phyloP scores from a whole-genome alignment of 352 stramenopile species.

The Pythium dissimile region DNA sequence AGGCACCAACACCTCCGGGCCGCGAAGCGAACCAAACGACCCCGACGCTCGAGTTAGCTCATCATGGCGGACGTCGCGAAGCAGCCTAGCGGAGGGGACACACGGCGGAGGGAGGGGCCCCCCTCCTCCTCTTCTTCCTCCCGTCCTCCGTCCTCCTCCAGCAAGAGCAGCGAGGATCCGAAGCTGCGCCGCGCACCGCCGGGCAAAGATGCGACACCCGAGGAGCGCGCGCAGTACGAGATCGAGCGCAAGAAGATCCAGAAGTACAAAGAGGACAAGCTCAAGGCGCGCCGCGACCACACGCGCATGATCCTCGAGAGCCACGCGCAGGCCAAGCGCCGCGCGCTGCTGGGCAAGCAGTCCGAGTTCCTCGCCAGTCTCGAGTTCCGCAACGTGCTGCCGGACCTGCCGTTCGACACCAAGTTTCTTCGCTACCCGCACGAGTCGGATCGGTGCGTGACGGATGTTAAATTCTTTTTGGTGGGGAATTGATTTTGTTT shows the following conservation, averaged over 20 bases:
- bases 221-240: slow-evolving; percentile 78
- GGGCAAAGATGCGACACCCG: slow-evolving; percentile 47
- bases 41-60: no score
- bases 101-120: not conserved
- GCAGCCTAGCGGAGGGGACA: slow-evolving; percentile 9
- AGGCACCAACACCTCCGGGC: no score
- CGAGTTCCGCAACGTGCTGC: slow-evolving; percentile 81
- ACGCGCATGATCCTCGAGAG: slow-evolving; percentile 86
- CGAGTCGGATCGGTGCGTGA: slow-evolving; percentile 58
- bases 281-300: slow-evolving; percentile 81
- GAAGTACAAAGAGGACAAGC: slow-evolving; percentile 89
- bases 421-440: slow-evolving; percentile 86
- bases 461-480: not conserved
- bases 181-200: slow-evolving; percentile 43
- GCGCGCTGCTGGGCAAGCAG: slow-evolving; percentile 74
- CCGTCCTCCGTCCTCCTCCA: slow-evolving; percentile 12
- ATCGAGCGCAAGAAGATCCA: slow-evolving; percentile 84
- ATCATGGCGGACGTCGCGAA: slow-evolving; percentile 32
- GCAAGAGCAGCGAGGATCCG: slow-evolving; percentile 27
- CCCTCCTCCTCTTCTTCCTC: slow-evolving; percentile 15
- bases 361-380: slow-evolving; percentile 79
- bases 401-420: slow-evolving; percentile 81
- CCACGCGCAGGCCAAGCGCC: slow-evolving; percentile 79
- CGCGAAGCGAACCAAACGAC: not conserved
- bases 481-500: not conserved